Base-by-base conservation (phyloP, 208 protist genomes). In the Porcisia hertigi region DNA sequence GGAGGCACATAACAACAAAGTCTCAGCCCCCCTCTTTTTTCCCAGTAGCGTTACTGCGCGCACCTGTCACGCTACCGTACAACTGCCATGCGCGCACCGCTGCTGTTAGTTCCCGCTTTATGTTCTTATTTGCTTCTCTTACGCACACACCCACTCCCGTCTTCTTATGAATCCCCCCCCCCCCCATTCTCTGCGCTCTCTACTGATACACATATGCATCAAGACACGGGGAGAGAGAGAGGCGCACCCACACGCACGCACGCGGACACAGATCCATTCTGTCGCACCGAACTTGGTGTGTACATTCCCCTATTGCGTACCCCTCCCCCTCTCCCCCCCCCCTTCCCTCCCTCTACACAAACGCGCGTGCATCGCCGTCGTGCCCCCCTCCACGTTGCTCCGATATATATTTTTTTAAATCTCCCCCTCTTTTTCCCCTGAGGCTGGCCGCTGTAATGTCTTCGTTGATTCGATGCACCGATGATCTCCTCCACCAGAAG, bases 401-500 rank as follows among this genome's bases (percentile, higher is more conserved):
- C 0, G 47, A 52, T 12, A 52, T 52, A 57, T 30, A 2, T 57
- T 60, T 2, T 20, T 36, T 47, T 25, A 55, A 5, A 18, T 55
- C 43, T 53, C 45, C 66, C 66, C 73, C 52, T 75, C 41, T 60
- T 78, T 83, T 57, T 74, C 54, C 34, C 23, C 75, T 8, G 34
- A 11, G 20, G 9, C 25, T 23, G 9, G 18, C 43, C 14, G 64
- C 18, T n/a, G 69, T 39, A 3, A 87, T 87, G 89, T 83, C 88
- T 0, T 88, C 89, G 30, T 75, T 96, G 39, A 75, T 92, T 25
- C 80, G 71, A 71, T 94, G 91, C 76, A 87, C 92, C 0, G 90
- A 96, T 71, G 83, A 81, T 20, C 74, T 96, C 64, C 79, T 96
- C 30, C 89, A 91, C 67, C 92, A 96, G 73, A 90, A 91, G 73